Evolutionary conservation across 352 stramenopile genomes (phyloP).

Genomic region (Elongisporangium undulatum): DNA sequence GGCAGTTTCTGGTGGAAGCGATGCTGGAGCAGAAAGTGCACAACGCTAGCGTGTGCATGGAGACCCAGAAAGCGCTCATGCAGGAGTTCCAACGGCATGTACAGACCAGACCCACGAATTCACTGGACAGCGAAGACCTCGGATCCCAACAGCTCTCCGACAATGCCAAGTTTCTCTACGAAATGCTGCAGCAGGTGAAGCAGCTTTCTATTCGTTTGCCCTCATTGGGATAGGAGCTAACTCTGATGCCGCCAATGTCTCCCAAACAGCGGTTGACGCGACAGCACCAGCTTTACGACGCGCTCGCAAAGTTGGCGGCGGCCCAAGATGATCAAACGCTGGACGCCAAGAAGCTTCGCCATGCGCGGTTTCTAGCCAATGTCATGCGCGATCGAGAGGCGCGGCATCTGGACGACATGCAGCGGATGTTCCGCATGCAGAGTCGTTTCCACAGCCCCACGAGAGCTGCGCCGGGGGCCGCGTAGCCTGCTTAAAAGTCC

Average conservation of each 20-base stretch:
- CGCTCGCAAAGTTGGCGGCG: constrained; percentile 52
- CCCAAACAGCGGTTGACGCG: constrained; percentile 38
- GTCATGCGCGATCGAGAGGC: constrained; percentile 32
- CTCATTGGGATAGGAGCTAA: too few relatives aligned
- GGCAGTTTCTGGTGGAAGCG: constrained; percentile 44
- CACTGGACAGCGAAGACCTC: neutral
- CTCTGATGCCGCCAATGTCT: neutral
- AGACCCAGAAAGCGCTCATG: constrained; percentile 27
- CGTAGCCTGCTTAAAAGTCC: constrained; percentile 51
- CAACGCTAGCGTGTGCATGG: constrained; percentile 33
- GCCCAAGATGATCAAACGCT: constrained; percentile 8
- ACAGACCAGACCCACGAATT: neutral
- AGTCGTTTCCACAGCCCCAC: constrained; percentile 2
- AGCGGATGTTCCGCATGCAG: constrained; percentile 10
- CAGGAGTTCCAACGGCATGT: constrained; percentile 1
- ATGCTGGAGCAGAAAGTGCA: constrained; percentile 60
- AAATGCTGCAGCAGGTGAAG: constrained; percentile 64
- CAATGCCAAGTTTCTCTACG: constrained; percentile 38
- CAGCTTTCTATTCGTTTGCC: neutral
- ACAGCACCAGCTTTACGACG: constrained; percentile 56
- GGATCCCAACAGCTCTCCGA: constrained; percentile 10
- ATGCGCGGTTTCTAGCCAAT: constrained; percentile 48
- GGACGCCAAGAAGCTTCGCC: constrained; percentile 36
- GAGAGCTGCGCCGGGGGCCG: neutral
- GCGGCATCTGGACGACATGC: constrained; percentile 26